Conservation (phyloP, 208 protist genomes). For the Trypanosoma cruzi region DNA sequence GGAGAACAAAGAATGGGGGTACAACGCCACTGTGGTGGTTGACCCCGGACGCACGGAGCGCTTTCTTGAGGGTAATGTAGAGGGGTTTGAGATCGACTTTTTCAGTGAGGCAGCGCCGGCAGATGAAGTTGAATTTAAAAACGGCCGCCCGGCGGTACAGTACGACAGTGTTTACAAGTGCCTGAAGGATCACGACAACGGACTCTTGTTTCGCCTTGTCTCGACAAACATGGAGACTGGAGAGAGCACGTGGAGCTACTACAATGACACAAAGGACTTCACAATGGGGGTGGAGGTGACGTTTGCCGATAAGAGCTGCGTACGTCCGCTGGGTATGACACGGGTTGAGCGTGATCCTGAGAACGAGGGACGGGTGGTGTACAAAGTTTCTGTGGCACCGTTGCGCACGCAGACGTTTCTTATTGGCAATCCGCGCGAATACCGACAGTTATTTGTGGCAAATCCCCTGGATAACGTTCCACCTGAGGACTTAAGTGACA, state of each 20-base stretch:
- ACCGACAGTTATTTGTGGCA: conserved; percentile 64
- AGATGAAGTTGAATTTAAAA: conserved; percentile 54
- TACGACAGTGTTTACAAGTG: conserved; percentile 81
- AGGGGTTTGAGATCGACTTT: conserved; percentile 52
- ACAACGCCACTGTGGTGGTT: conserved; percentile 21
- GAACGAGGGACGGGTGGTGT: conserved; percentile 34
- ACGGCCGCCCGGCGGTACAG: conserved; percentile 41
- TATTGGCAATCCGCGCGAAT: conserved; percentile 44
- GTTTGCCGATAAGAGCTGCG: conserved; percentile 33
- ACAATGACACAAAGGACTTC: conserved; percentile 86
- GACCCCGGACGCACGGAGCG: conserved; percentile 35
- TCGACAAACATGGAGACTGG: conserved; percentile 39
- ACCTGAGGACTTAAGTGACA: conserved; percentile 35
- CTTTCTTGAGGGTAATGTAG: conserved; percentile 39
- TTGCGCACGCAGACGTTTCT: conserved; percentile 67
- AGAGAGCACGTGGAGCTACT: conserved; percentile 69
- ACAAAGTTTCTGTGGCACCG: conserved; percentile 54
- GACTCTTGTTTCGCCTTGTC: conserved; percentile 84
- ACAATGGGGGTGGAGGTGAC: conserved; percentile 53
- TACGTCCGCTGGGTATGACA: conserved; percentile 55
- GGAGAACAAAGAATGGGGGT: conserved; percentile 27
- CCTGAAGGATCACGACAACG: conserved; percentile 77
- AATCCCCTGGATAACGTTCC: conserved; percentile 38
- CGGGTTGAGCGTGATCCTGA: conserved; percentile 4
- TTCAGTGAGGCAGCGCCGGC: conserved; percentile 52